Evolutionary conservation across 306 rosid genomes (phyloP).

Genomic region (Cucurbita argyrosperma): DNA sequence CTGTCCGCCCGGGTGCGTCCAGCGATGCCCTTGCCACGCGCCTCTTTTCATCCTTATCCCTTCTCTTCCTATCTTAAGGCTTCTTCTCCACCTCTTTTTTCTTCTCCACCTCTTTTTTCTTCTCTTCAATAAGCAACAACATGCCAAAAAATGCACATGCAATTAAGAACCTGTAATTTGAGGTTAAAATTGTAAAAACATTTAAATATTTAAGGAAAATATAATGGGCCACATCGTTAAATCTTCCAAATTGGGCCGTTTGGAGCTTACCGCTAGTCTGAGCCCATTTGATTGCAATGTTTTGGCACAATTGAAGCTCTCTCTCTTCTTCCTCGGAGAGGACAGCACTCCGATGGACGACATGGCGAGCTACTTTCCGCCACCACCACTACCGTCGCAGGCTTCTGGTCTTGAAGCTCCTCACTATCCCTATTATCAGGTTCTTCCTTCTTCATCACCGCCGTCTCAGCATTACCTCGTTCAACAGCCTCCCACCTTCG

Average conservation of each 20-base stretch:
- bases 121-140: too few relatives aligned
- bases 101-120: too few relatives aligned
- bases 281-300: neutral
- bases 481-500: slow-evolving; percentile 18
- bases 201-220: too few relatives aligned
- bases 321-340: neutral
- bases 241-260: neutral
- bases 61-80: too few relatives aligned
- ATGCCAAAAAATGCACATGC: too few relatives aligned
- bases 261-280: neutral
- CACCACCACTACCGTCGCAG: slow-evolving; percentile 29
- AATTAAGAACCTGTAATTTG: too few relatives aligned
- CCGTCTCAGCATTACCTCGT: slow-evolving; percentile 4
- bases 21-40: too few relatives aligned
- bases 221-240: neutral
- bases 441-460: slow-evolving; percentile 4
- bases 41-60: too few relatives aligned
- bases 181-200: too few relatives aligned
- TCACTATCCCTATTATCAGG: slow-evolving; percentile 32
- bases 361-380: slow-evolving; percentile 61
- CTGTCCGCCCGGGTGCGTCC: too few relatives aligned
- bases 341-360: slow-evolving; percentile 48
- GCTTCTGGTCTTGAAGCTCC: slow-evolving; percentile 22
- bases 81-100: too few relatives aligned
- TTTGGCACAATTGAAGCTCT: neutral